Conservation (phyloP, 148 eudicot species). For the Dysphania ambrosioides region DNA sequence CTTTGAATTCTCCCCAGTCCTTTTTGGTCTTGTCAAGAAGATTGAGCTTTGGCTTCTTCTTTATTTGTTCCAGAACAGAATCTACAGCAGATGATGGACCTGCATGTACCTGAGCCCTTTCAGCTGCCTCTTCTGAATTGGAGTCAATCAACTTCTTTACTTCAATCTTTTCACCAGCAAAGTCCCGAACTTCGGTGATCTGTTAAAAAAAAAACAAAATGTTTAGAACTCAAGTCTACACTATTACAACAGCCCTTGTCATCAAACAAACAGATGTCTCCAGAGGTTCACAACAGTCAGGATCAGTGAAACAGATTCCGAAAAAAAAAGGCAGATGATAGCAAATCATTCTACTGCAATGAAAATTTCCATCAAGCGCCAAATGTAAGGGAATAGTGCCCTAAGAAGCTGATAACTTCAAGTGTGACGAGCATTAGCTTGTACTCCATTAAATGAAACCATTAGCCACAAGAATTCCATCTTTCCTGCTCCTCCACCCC, state of each 20-base stretch:
- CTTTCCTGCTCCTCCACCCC: neutral
- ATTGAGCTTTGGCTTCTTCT: constrained; percentile 83
- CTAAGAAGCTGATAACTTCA: no score
- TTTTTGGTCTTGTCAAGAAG: constrained; percentile 97
- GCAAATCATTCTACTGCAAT: no score
- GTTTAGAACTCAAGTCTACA: neutral
- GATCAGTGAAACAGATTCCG: no score
- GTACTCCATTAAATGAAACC: neutral
- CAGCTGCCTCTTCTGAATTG: constrained; percentile 59
- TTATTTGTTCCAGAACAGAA: constrained; percentile 84
- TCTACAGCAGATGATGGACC: constrained; percentile 73
- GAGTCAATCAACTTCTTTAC: constrained; percentile 71
- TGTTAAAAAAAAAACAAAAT: constrained; percentile 32
- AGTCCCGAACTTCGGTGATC: constrained; percentile 79
- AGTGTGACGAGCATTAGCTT: neutral
- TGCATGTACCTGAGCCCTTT: constrained; percentile 49
- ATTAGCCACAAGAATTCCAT: neutral
- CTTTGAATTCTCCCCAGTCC: constrained; percentile 97
- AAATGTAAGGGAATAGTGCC: no score
- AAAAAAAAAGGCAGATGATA: no score
- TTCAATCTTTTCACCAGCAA: constrained; percentile 84
- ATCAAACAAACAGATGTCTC: neutral
- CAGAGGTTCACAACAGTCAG: neutral
- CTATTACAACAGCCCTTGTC: neutral
- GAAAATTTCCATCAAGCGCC: no score